phyloP scores from a whole-genome alignment of 2,329 filamentous ascomycete genomes.

The Endothia cerciana region DNA sequence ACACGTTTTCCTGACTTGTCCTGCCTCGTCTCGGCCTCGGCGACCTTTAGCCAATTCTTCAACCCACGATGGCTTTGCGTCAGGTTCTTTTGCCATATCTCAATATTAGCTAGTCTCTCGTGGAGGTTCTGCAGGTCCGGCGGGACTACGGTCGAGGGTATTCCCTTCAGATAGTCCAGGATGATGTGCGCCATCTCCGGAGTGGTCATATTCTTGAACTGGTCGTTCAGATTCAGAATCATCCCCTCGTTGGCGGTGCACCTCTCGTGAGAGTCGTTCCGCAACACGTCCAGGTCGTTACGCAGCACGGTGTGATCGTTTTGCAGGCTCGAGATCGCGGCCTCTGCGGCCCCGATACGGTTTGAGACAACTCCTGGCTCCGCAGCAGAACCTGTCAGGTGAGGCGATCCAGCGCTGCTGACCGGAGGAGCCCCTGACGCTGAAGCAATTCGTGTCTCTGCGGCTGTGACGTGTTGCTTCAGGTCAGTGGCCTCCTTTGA shows the following conservation, averaged over 20 bases:
- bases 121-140: slow-evolving; percentile 23
- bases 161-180: slow-evolving; percentile 22
- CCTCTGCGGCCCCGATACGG: slow-evolving; percentile 4
- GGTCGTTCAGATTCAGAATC: slow-evolving; percentile 20
- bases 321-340: slow-evolving; percentile 3
- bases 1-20: slow-evolving; percentile 2
- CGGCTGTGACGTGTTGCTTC: background rate
- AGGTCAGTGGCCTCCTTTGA: background rate
- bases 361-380: background rate
- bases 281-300: background rate
- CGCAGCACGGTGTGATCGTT: background rate
- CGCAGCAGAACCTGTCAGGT: background rate
- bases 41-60: slow-evolving; percentile 1
- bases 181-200: slow-evolving; percentile 21
- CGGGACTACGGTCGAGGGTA: slow-evolving; percentile 8
- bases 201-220: slow-evolving; percentile 26
- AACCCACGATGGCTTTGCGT: background rate
- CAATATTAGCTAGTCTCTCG: slow-evolving; percentile 17
- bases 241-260: slow-evolving; percentile 18
- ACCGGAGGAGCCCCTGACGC: background rate
- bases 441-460: background rate
- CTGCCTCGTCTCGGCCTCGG: background rate
- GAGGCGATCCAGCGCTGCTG: background rate
- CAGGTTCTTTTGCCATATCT: slow-evolving; percentile 3
- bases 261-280: background rate